Percentiles rank a stretch among this genome's conserved stretches.
These are phyloP conservation scores for Ilyonectria mors-panacis DNA, from an alignment of 2,329 filamentous ascomycete species.

Conservation along the genomic window DNA sequence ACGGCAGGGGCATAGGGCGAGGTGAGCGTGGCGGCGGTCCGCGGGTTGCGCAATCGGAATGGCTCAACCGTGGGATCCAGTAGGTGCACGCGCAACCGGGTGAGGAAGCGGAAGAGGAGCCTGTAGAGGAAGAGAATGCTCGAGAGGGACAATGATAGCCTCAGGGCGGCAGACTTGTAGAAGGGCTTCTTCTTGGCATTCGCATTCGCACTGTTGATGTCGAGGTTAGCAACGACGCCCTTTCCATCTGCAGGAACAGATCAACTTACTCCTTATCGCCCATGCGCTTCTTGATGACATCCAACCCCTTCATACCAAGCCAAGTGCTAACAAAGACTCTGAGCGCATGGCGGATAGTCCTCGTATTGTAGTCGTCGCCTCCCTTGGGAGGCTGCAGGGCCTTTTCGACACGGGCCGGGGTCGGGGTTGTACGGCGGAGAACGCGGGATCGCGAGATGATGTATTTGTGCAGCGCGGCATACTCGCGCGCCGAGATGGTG, in stretches of 20 bases:
- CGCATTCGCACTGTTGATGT: slow-evolving; percentile 38
- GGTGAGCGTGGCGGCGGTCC: slow-evolving; percentile 80
- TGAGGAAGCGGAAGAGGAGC: slow-evolving; percentile 90
- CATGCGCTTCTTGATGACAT: slow-evolving; percentile 65
- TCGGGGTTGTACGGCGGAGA: slow-evolving; percentile 69
- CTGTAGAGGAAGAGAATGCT: slow-evolving; percentile 91
- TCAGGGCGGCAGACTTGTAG: slow-evolving; percentile 78
- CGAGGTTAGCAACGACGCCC: slow-evolving; percentile 22
- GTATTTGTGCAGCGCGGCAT: slow-evolving; percentile 86
- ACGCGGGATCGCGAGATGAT: slow-evolving; percentile 80
- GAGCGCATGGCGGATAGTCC: slow-evolving; percentile 78
- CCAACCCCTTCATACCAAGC: slow-evolving; percentile 75
- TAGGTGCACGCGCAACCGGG: slow-evolving; percentile 82
- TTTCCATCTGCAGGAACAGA: background rate
- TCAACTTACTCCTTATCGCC: slow-evolving; percentile 62
- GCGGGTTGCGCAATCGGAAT: slow-evolving; percentile 87
- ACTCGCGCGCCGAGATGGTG: slow-evolving; percentile 88
- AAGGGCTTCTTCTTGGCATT: slow-evolving; percentile 66
- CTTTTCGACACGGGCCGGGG: slow-evolving; percentile 67
- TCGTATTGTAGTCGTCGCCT: slow-evolving; percentile 77
- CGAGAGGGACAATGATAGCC: slow-evolving; percentile 86
- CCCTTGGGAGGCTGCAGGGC: slow-evolving; percentile 53
- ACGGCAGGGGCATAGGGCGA: slow-evolving; percentile 88
- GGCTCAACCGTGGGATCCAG: slow-evolving; percentile 84
- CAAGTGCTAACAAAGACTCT: slow-evolving; percentile 78